Conservation (phyloP, 176 grass and related monocot genomes). For the Tillandsia leiboldiana region DNA sequence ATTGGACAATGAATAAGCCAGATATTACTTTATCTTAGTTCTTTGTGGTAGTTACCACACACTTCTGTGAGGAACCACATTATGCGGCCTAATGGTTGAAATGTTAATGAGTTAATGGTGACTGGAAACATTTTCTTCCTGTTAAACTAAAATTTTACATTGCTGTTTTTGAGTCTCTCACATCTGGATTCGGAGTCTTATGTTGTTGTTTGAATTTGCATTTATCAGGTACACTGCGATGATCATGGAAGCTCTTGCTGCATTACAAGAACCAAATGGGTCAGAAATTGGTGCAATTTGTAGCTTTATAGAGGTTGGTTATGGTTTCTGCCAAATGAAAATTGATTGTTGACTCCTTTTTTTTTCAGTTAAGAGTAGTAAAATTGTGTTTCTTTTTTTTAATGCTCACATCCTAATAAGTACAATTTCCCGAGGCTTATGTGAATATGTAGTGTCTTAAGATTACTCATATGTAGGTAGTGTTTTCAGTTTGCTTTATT, state of each 20-base stretch:
- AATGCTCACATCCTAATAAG: too few relatives aligned
- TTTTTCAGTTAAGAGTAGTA: not conserved
- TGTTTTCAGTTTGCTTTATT: too few relatives aligned
- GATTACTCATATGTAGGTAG: too few relatives aligned
- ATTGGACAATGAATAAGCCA: too few relatives aligned
- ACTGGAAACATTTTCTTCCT: not conserved
- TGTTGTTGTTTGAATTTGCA: slow-evolving; percentile 16
- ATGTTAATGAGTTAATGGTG: not conserved
- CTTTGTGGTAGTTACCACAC: too few relatives aligned
- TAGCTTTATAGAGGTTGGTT: slow-evolving; percentile 57
- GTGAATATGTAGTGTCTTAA: too few relatives aligned
- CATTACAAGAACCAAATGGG: slow-evolving; percentile 77
- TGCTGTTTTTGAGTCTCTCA: not conserved
- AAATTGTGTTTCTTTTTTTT: too few relatives aligned
- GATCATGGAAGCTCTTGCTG: slow-evolving; percentile 68
- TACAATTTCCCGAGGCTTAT: too few relatives aligned
- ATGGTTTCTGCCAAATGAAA: not conserved
- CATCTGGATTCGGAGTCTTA: slow-evolving; percentile 14
- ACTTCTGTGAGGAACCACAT: too few relatives aligned
- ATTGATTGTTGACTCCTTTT: not conserved
- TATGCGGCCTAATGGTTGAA: not conserved
- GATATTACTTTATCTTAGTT: too few relatives aligned
- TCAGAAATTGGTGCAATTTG: slow-evolving; percentile 49
- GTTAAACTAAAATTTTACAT: not conserved
- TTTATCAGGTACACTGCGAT: slow-evolving; percentile 56